These are phyloP conservation scores for Francoa sonchifolia DNA, from an alignment of 441 rosid species.

Conservation along the genomic window DNA sequence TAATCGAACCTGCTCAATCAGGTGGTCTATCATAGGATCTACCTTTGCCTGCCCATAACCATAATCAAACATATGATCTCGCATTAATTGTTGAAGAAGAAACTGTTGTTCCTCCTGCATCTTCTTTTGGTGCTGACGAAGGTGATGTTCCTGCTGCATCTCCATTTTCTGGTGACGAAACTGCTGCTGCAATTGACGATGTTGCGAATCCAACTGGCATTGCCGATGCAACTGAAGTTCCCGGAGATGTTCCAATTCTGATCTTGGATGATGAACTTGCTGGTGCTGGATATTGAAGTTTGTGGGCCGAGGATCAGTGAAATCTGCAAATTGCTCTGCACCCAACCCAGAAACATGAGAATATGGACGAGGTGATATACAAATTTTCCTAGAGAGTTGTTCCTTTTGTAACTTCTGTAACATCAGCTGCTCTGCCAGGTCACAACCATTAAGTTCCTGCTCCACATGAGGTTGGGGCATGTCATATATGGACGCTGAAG, in stretches of 20 bases:
- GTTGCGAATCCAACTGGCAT: conserved; percentile 17
- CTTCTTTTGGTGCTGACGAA: conserved; percentile 14
- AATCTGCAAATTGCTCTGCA: conserved; percentile 23
- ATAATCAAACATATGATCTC: conserved; percentile 18
- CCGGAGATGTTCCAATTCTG: conserved; percentile 39
- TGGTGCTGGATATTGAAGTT: conserved; percentile 18
- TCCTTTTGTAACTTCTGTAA: conserved; percentile 38
- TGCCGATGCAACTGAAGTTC: conserved; percentile 26
- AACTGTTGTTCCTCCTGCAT: conserved; percentile 15
- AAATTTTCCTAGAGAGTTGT: conserved; percentile 23
- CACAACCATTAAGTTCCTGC: conserved; percentile 37
- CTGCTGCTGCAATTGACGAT: conserved; percentile 17
- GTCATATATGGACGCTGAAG: conserved; percentile 37
- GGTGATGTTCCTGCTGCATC: conserved; percentile 14
- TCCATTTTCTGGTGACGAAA: conserved; percentile 14
- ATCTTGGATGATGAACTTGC: conserved; percentile 23
- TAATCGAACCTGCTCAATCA: conserved; percentile 16
- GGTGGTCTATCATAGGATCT: conserved; percentile 14
- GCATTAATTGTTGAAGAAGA: conserved; percentile 21
- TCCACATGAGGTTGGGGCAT: conserved; percentile 37
- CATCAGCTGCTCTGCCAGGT: conserved; percentile 39
- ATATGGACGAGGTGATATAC: conserved; percentile 16
- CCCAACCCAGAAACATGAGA: conserved; percentile 20
- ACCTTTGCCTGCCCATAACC: conserved; percentile 17
- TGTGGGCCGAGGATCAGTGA: conserved; percentile 18